These are phyloP conservation scores for Suhomyces kilbournensis DNA, from an alignment of 805 yeast species.

Conservation along the genomic window DNA sequence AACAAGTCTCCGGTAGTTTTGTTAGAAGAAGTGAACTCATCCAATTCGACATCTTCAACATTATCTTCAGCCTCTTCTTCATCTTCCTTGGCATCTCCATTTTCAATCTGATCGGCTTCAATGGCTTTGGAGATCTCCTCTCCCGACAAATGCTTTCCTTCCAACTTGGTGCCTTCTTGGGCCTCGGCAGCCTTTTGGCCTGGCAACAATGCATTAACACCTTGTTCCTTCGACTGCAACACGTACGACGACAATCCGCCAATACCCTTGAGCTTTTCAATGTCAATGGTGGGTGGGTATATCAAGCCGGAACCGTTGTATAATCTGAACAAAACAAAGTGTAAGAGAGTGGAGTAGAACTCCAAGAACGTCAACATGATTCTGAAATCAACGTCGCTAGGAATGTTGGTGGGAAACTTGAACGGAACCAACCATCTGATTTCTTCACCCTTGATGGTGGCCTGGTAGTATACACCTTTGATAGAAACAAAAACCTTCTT, in stretches of 20 bases:
- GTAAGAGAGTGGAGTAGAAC: slow-evolving; percentile 88
- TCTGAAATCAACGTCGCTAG: slow-evolving; percentile 90
- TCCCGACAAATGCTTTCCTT: slow-evolving; percentile 37
- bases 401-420: slow-evolving; percentile 94
- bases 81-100: slow-evolving; percentile 33
- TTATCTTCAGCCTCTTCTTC: slow-evolving; percentile 42
- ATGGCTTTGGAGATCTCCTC: slow-evolving; percentile 50
- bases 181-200: slow-evolving; percentile 15
- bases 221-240: slow-evolving; percentile 51
- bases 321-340: slow-evolving; percentile 80
- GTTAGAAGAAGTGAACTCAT: slow-evolving; percentile 62
- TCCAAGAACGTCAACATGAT: slow-evolving; percentile 96
- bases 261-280: slow-evolving; percentile 69
- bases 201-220: slow-evolving; percentile 39
- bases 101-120: slow-evolving; percentile 45
- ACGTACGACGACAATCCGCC: slow-evolving; percentile 88
- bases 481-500: slow-evolving; percentile 92
- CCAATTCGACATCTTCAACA: slow-evolving; percentile 43
- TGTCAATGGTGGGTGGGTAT: slow-evolving; percentile 86
- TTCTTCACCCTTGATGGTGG: slow-evolving; percentile 85
- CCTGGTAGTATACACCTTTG: slow-evolving; percentile 96
- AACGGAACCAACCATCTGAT: slow-evolving; percentile 95
- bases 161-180: slow-evolving; percentile 15
- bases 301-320: slow-evolving; percentile 82
- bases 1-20: slow-evolving; percentile 68